phyloP scores from a whole-genome alignment of 768 basidiomycete species.

The Boletus pseudopeckii region DNA sequence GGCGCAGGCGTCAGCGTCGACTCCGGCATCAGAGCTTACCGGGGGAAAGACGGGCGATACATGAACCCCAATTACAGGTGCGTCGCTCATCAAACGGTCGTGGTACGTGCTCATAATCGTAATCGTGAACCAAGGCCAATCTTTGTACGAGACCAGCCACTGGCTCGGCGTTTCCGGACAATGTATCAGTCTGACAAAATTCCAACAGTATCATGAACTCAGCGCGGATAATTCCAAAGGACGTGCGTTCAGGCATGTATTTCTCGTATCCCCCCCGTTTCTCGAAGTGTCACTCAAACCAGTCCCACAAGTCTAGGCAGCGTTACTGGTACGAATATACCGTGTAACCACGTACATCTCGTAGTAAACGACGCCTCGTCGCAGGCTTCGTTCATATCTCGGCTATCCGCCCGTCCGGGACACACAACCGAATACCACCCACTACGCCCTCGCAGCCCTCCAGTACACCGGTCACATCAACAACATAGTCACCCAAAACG shows the following conservation, averaged over 20 bases:
- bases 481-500: constrained; percentile 79
- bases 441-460: constrained; percentile 81
- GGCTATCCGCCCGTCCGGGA: constrained; percentile 88
- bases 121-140: constrained; percentile 45
- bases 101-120: neutral
- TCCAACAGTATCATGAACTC: constrained; percentile 69
- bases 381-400: constrained; percentile 67
- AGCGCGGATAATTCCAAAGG: constrained; percentile 70
- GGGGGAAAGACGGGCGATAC: constrained; percentile 81
- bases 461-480: constrained; percentile 62
- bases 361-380: neutral
- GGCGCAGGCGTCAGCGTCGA: constrained; percentile 96
- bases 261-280: neutral
- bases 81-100: constrained; percentile 12
- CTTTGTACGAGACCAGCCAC: constrained; percentile 35
- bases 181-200: constrained; percentile 9
- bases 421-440: constrained; percentile 83
- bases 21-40: constrained; percentile 92
- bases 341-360: neutral
- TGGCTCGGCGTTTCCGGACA: neutral
- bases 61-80: constrained; percentile 90
- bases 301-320: constrained; percentile 45
- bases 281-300: constrained; percentile 3
- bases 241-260: constrained; percentile 60
- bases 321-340: constrained; percentile 65